Conservation (phyloP, 176 grass and related monocot genomes). For the Oryza meyeriana region DNA sequence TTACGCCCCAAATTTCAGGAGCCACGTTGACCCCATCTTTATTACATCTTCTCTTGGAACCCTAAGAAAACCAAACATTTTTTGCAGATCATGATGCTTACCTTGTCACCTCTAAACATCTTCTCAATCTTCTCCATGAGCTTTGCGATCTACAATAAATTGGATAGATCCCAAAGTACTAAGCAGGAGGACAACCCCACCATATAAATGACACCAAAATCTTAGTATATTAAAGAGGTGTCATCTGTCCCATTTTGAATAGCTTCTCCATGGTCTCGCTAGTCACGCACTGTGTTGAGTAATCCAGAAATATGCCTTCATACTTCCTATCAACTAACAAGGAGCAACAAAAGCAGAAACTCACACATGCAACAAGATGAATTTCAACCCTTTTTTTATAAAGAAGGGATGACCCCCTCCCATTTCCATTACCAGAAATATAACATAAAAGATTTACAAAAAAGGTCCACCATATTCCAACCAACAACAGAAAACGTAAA, state of each 20-base stretch:
- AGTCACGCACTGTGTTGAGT: slow-evolving; percentile 57
- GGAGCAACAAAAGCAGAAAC: background rate
- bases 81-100: too few species aligned
- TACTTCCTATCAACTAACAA: slow-evolving; percentile 45
- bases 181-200: background rate
- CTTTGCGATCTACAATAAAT: slow-evolving; percentile 50
- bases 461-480: too few species aligned
- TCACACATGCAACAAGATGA: background rate
- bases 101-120: slow-evolving; percentile 85
- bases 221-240: background rate
- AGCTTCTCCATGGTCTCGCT: slow-evolving; percentile 72
- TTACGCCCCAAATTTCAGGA: slow-evolving; percentile 80
- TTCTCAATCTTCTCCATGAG: slow-evolving; percentile 84
- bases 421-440: too few species aligned
- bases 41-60: slow-evolving; percentile 41
- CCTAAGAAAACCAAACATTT: too few species aligned
- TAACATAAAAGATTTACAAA: too few species aligned
- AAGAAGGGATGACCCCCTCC: too few species aligned
- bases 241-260: slow-evolving; percentile 67
- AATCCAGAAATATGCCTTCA: slow-evolving; percentile 73
- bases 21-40: slow-evolving; percentile 74
- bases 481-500: too few species aligned
- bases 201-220: background rate
- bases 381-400: slow-evolving; percentile 23
- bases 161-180: slow-evolving; percentile 1